These are phyloP conservation scores for Eimeria tenella DNA, from an alignment of 169 alveolate genomes.

Conservation along the genomic window DNA sequence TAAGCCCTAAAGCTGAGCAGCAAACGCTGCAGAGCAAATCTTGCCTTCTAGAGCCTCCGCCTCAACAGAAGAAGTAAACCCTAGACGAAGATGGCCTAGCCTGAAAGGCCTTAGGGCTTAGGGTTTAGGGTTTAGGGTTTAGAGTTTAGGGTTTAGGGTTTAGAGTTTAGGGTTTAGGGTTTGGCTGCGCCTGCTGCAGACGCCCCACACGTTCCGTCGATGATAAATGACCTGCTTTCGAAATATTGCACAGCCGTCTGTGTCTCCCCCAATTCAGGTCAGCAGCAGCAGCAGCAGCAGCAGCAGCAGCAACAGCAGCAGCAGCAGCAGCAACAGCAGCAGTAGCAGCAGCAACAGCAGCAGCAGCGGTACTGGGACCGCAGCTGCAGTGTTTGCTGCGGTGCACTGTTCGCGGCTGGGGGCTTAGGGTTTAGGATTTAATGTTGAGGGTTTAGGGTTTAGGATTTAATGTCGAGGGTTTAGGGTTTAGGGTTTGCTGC, in stretches of 20 bases:
- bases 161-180: too few species aligned
- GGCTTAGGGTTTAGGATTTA: not conserved
- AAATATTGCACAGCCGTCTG: not conserved
- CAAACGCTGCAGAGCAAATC: not conserved
- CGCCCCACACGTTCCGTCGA: constrained; percentile 12
- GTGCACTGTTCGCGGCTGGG: not conserved
- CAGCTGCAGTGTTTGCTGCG: not conserved
- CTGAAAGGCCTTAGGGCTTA: too few species aligned
- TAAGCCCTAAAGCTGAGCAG: not conserved
- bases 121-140: too few species aligned
- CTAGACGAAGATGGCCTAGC: too few species aligned
- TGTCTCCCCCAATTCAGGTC: constrained; percentile 22
- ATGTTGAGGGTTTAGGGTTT: not conserved
- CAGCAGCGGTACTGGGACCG: not conserved
- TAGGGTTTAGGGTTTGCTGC: not conserved
- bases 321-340: not conserved
- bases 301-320: not conserved
- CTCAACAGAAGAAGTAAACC: too few species aligned
- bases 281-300: not conserved
- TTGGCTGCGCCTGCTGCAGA: not conserved
- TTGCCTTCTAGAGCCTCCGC: too few species aligned
- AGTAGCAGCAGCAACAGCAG: not conserved
- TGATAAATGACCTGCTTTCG: not conserved
- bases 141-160: too few species aligned
- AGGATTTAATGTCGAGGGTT: not conserved